Evolutionary conservation across 306 rosid species (phyloP), one percentile per base, ranked within the genome.

Genomic region (Sindora glabra): DNA sequence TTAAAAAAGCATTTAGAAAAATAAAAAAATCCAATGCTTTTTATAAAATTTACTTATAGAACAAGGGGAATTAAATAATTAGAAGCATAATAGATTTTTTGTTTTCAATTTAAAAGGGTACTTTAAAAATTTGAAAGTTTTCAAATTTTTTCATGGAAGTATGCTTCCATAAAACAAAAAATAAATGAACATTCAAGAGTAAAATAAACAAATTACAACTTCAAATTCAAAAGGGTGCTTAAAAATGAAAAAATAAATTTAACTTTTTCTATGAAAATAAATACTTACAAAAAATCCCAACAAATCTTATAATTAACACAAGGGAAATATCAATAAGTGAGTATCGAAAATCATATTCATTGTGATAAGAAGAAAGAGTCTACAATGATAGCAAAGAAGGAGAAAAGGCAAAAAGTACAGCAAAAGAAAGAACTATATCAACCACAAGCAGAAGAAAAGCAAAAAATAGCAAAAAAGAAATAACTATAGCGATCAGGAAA

Each of bases 241-340:
- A n/a, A n/a, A n/a, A n/a, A n/a, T n/a, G n/a, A n/a, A n/a, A n/a
- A n/a, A n/a, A n/a, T n/a, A n/a, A n/a, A n/a, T n/a, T n/a, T n/a
- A n/a, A n/a, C n/a, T n/a, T n/a, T n/a, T n/a, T n/a, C n/a, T n/a
- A n/a, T n/a, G n/a, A n/a, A n/a, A n/a, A n/a, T n/a, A n/a, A n/a
- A 16, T 15, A 74, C 99, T 84, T 71, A 94, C 99, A 89, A 74
- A 94, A 63, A 39, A 94, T 94, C 74, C 89, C 72, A 60, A 86
- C 64, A 50, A 95, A 94, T 75, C 99, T 54, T 2, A 82, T 19
- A 5, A 86, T 67, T 21, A 97, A 89, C 8, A 89, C 62, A 19
- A 89, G 78, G n/a, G 99, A 97, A 25, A 94, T 89, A 34, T 94
- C 99, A 42, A 89, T 56, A 60, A 89, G 97, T 2, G 99, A 94